phyloP scores from a whole-genome alignment of 2,329 filamentous ascomycete genomes.

The Sporothrix variecibatus region DNA sequence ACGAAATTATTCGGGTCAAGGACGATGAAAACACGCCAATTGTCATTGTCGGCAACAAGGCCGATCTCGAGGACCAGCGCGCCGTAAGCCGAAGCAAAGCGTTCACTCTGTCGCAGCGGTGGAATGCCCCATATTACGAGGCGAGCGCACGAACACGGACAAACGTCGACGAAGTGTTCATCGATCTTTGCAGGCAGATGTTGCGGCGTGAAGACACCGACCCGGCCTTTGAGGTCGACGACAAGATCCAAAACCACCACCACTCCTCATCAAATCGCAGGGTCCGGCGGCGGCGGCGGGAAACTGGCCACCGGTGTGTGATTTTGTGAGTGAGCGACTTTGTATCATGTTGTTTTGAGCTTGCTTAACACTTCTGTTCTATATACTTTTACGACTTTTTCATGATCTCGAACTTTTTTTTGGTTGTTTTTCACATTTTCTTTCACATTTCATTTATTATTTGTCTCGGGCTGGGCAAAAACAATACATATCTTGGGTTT shows the following conservation, averaged over 20 bases:
- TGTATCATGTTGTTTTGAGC: background rate
- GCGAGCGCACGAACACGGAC: conserved; percentile 78
- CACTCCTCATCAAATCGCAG: conserved; percentile 38
- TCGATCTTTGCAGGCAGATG: conserved; percentile 82
- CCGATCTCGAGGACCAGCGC: conserved; percentile 83
- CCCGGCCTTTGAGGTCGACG: conserved; percentile 44
- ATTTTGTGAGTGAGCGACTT: conserved; percentile 43
- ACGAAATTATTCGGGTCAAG: conserved; percentile 90
- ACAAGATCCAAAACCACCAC: conserved; percentile 44
- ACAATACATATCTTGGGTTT: background rate
- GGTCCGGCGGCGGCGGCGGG: conserved; percentile 37
- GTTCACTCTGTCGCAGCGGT: conserved; percentile 81
- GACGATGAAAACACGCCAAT: conserved; percentile 82
- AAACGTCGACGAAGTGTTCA: conserved; percentile 89
- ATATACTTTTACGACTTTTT: background rate
- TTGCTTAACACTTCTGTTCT: background rate
- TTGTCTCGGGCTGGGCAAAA: background rate
- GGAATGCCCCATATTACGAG: conserved; percentile 90
- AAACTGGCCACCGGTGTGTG: conserved; percentile 44
- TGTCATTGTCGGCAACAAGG: conserved; percentile 91
- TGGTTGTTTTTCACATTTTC: background rate
- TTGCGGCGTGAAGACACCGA: conserved; percentile 67
- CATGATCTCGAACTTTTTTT: background rate
- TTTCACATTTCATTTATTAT: background rate
- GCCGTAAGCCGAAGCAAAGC: conserved; percentile 75